Percentiles rank a stretch among this genome's conserved stretches.
phyloP scores from a whole-genome alignment of 495 filamentous ascomycete genomes.

The Platismatia glauca region DNA sequence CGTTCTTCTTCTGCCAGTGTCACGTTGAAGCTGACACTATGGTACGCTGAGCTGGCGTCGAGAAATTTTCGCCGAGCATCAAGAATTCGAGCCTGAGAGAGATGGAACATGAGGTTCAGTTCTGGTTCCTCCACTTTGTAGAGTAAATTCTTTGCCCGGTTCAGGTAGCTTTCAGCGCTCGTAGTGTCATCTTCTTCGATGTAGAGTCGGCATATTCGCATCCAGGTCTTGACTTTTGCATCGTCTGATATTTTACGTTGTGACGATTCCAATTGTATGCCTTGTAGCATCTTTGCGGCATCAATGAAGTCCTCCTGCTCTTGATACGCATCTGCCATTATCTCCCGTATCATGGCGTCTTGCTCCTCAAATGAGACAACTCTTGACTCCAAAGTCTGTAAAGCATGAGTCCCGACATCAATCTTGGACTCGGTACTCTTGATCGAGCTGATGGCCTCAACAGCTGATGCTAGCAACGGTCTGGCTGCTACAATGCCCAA shows the following conservation, averaged over 20 bases:
- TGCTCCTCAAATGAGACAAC: slow-evolving; percentile 78
- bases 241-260: slow-evolving; percentile 73
- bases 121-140: slow-evolving; percentile 65
- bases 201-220: slow-evolving; percentile 89
- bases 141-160: slow-evolving; percentile 86
- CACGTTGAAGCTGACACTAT: slow-evolving; percentile 65
- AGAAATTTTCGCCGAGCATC: slow-evolving; percentile 86
- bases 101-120: slow-evolving; percentile 71
- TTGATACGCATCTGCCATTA: slow-evolving; percentile 78
- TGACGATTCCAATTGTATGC: slow-evolving; percentile 78
- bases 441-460: slow-evolving; percentile 48
- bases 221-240: slow-evolving; percentile 73
- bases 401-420: slow-evolving; percentile 57
- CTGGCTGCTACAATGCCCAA: slow-evolving; percentile 70
- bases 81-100: slow-evolving; percentile 85
- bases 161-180: slow-evolving; percentile 73
- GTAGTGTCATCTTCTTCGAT: slow-evolving; percentile 91
- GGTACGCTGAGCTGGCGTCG: slow-evolving; percentile 81
- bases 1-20: slow-evolving; percentile 78
- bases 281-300: slow-evolving; percentile 68
- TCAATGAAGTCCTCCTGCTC: slow-evolving; percentile 66
- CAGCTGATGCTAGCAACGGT: slow-evolving; percentile 59
- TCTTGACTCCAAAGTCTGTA: slow-evolving; percentile 54
- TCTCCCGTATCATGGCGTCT: slow-evolving; percentile 65
- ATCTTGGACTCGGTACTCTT: slow-evolving; percentile 52